Evolutionary conservation across 495 filamentous ascomycete species (phyloP).

Genomic region (Cercophora scortea): DNA sequence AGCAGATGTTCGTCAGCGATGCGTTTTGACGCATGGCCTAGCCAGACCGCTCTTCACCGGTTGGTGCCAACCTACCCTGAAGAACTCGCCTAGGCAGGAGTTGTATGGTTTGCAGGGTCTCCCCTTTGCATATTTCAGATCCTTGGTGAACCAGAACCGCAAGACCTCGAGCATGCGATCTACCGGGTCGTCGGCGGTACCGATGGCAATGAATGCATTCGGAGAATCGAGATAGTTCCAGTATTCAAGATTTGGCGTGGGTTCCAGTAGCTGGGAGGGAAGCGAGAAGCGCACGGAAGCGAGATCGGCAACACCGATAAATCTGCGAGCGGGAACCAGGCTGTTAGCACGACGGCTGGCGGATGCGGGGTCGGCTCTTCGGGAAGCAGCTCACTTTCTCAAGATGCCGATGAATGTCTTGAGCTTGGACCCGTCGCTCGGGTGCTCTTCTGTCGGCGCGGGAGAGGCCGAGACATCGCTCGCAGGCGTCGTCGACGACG

Average conservation of each 20-base stretch:
- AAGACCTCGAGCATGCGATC: slow-evolving; percentile 90
- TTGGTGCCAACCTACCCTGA: slow-evolving; percentile 54
- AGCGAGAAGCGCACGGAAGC: slow-evolving; percentile 93
- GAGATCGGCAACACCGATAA: slow-evolving; percentile 91
- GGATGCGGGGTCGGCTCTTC: background rate
- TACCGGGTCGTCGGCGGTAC: slow-evolving; percentile 81
- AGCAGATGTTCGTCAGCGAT: background rate
- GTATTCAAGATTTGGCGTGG: slow-evolving; percentile 94
- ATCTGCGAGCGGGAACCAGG: slow-evolving; percentile 40
- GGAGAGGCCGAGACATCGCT: slow-evolving; percentile 1
- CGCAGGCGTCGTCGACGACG: slow-evolving; percentile 7
- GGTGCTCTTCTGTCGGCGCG: slow-evolving; percentile 42
- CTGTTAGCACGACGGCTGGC: background rate
- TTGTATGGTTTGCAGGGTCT: slow-evolving; percentile 99
- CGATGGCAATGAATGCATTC: slow-evolving; percentile 92
- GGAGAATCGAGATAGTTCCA: slow-evolving; percentile 97
- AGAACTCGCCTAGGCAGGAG: slow-evolving; percentile 95
- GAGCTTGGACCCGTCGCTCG: slow-evolving; percentile 76
- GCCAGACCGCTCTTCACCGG: too few relatives aligned
- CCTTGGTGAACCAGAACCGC: slow-evolving; percentile 98
- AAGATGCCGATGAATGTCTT: slow-evolving; percentile 77
- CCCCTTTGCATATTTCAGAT: slow-evolving; percentile 97
- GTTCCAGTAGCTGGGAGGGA: slow-evolving; percentile 89
- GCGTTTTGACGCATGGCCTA: too few relatives aligned
- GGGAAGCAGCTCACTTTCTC: slow-evolving; percentile 52